Percentiles rank a stretch among this genome's conserved stretches.
Evolutionary conservation across 2,329 filamentous ascomycete genomes (phyloP).

Genomic region (Orbilia javanica): DNA sequence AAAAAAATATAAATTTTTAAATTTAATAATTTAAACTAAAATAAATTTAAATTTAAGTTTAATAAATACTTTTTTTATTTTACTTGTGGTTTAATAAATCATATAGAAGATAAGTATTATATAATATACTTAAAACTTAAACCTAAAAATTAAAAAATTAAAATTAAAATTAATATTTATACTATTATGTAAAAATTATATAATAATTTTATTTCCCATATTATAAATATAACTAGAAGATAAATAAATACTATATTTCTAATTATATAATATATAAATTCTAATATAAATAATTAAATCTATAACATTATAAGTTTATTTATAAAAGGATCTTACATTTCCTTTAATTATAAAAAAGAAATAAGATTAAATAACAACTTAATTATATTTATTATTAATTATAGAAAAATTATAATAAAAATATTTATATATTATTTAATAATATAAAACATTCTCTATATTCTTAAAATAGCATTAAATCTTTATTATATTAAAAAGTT

Average conservation of each 20-base stretch:
- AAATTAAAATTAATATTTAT: conserved; percentile 21
- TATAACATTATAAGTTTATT: not conserved
- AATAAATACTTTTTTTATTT: not conserved
- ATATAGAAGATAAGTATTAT: not conserved
- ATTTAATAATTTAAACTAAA: not conserved
- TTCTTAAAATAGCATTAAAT: not conserved
- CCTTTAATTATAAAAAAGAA: not conserved
- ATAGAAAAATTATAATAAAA: not conserved
- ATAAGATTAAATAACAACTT: not conserved
- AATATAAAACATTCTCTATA: not conserved
- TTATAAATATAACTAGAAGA: not conserved
- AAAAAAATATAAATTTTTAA: not conserved
- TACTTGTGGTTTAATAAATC: not conserved
- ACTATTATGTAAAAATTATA: not conserved
- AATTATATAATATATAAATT: not conserved
- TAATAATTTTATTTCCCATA: not conserved
- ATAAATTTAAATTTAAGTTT: not conserved
- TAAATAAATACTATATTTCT: not conserved
- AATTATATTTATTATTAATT: not conserved
- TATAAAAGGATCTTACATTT: not conserved
- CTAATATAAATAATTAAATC: not conserved
- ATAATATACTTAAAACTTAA: not conserved
- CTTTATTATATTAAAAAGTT: not conserved
- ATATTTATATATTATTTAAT: not conserved
- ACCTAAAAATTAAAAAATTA: conserved; percentile 19